Evolutionary conservation across 306 rosid species (phyloP), one percentile per base, ranked within the genome.

Genomic region (Rosa persica): DNA sequence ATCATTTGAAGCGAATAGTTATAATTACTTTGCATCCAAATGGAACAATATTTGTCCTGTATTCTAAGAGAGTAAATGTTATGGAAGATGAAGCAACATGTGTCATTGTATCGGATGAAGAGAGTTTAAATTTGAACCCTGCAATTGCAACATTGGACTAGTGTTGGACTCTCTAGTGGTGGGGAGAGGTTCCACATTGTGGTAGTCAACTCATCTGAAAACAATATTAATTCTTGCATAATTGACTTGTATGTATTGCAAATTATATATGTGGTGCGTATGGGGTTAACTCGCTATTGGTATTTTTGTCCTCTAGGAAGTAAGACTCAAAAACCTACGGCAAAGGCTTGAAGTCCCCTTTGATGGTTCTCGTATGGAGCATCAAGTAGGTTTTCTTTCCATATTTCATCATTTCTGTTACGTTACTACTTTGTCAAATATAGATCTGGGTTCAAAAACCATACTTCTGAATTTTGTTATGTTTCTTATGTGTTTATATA

Each of bases 281-380:
- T 15, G 46, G 10, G 40, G 61, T 61, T 76, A 12, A 70, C 70
- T 66, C 39, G n/a, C 25, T 38, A 16, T 74, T 69, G 48, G 77
- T 69, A 40, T 76, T 81, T 85, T 71, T 78, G 57, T 60, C 12
- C 67, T 25, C 73, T 61, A 93, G 99, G 97, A 89, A 86, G 98
- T 83, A 86, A 89, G 97, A 61, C 90, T 93, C 65, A 78, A 79
- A 84, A 76, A 69, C 67, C 79, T 93, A 79, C 85, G 79, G 76
- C 84, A 84, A 70, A 88, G 98, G 80, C 86, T 93, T 76, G 90
- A 90, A 83, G 89, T 95, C 60, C 93, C 99, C 55, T 95, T 92
- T 80, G 93, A 95, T 82, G 96, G 98, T 78, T 91, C 96, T 75
- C 85, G 84, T 51, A 30, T 62, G 48, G 96, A 95, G 87, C 99